phyloP scores from a whole-genome alignment of 345 rosid genomes.

The Rhodamnia rubescens region DNA sequence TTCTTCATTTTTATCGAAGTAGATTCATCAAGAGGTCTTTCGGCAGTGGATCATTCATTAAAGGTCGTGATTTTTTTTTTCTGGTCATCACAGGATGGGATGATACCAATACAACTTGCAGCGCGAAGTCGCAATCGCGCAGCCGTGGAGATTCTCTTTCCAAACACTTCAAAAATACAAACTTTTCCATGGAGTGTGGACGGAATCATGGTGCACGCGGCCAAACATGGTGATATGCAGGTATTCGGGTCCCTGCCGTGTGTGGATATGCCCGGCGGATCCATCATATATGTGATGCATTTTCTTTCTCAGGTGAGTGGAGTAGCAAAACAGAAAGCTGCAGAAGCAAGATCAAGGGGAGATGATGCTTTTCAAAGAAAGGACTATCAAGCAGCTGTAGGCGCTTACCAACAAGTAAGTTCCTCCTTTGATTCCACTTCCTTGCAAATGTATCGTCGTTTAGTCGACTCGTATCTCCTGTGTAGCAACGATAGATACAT shows the following conservation, averaged over 20 bases:
- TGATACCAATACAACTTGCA: conserved; percentile 68
- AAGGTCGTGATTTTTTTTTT: neutral
- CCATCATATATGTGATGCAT: neutral
- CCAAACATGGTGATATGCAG: too few species aligned
- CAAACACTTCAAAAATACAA: conserved; percentile 39
- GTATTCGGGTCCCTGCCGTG: too few species aligned
- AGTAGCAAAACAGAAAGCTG: conserved; percentile 75
- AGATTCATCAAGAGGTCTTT: too few species aligned
- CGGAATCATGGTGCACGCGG: conserved; percentile 41
- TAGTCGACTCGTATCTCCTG: neutral
- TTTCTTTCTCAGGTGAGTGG: conserved; percentile 42
- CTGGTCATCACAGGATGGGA: conserved; percentile 44
- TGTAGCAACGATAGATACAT: too few species aligned
- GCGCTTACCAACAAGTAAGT: conserved; percentile 71
- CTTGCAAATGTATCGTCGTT: neutral
- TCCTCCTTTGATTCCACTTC: neutral
- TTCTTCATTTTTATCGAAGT: neutral
- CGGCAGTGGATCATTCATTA: neutral
- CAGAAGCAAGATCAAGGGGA: conserved; percentile 93
- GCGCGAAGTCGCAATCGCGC: conserved; percentile 55
- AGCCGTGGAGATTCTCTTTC: conserved; percentile 65
- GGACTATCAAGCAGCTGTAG: conserved; percentile 52
- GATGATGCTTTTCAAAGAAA: conserved; percentile 69
- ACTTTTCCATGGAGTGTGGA: conserved; percentile 60
- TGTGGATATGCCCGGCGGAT: too few species aligned